Conservation (phyloP, 202 grass and related monocot genomes). For the Zizania palustris region DNA sequence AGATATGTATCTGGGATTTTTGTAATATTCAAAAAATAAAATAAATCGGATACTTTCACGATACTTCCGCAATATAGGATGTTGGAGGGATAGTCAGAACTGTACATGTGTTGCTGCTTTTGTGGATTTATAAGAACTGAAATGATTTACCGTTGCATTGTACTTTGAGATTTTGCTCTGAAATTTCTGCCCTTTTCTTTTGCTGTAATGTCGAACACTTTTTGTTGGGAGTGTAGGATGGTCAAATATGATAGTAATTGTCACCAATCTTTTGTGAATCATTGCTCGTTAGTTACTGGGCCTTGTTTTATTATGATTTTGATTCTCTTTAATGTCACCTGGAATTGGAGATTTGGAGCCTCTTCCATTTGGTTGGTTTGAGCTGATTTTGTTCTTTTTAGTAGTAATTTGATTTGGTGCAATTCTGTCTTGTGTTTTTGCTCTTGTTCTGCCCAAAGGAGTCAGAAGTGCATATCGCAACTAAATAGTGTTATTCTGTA, state of each 20-base stretch:
- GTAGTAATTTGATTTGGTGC: conserved; percentile 15
- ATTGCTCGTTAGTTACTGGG: background rate
- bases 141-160: background rate
- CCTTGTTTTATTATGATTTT: background rate
- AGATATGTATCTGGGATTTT: too few species aligned
- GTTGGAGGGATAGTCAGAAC: background rate
- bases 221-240: background rate
- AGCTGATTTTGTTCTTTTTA: background rate
- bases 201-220: conserved; percentile 9
- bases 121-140: conserved; percentile 18
- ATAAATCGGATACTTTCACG: too few species aligned
- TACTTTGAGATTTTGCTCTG: background rate
- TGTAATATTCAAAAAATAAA: too few species aligned
- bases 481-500: too few species aligned
- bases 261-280: background rate
- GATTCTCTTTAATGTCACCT: conserved; percentile 9
- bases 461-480: conserved; percentile 16
- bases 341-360: background rate
- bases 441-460: conserved; percentile 14
- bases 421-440: background rate
- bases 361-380: conserved; percentile 33
- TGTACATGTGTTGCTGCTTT: background rate
- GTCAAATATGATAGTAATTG: conserved; percentile 18
- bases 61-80: too few species aligned
- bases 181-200: background rate